Percentiles rank a stretch among this genome's conserved stretches.
These are phyloP conservation scores for Aspergillus sclerotioniger DNA, from an alignment of 495 filamentous ascomycete genomes.

Conservation along the genomic window DNA sequence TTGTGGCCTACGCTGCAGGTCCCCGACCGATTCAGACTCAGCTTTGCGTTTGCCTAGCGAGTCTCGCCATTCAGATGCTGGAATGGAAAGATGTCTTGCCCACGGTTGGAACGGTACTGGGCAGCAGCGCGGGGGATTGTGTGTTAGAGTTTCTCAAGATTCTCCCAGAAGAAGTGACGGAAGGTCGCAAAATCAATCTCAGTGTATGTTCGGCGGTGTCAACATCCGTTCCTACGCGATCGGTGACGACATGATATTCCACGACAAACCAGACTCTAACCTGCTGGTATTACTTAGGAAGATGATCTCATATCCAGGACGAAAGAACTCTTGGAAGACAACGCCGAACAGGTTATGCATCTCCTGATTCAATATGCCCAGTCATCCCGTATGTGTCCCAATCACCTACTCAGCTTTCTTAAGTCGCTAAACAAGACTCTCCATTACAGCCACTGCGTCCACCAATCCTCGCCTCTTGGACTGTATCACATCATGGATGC, in stretches of 20 bases:
- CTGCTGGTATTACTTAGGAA: constrained; percentile 63
- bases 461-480: constrained; percentile 89
- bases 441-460: constrained; percentile 56
- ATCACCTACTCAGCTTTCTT: not conserved
- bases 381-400: constrained; percentile 69
- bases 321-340: constrained; percentile 82
- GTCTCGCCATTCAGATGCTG: constrained; percentile 92
- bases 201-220: constrained; percentile 76
- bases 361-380: constrained; percentile 85
- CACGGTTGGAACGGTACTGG: constrained; percentile 73
- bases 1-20: constrained; percentile 74
- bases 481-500: constrained; percentile 94
- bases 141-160: constrained; percentile 95
- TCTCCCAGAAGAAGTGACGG: constrained; percentile 96
- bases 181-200: constrained; percentile 97
- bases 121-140: constrained; percentile 73
- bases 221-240: constrained; percentile 18
- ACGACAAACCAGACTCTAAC: constrained; percentile 45
- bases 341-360: constrained; percentile 79
- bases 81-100: constrained; percentile 92
- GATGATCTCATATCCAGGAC: constrained; percentile 83
- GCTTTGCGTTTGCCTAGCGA: constrained; percentile 90
- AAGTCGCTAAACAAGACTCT: not conserved
- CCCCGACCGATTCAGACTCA: constrained; percentile 91
- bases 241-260: constrained; percentile 20